Base-by-base conservation (phyloP, 1,284 basidiomycete species). In the Earliella scabrosa region DNA sequence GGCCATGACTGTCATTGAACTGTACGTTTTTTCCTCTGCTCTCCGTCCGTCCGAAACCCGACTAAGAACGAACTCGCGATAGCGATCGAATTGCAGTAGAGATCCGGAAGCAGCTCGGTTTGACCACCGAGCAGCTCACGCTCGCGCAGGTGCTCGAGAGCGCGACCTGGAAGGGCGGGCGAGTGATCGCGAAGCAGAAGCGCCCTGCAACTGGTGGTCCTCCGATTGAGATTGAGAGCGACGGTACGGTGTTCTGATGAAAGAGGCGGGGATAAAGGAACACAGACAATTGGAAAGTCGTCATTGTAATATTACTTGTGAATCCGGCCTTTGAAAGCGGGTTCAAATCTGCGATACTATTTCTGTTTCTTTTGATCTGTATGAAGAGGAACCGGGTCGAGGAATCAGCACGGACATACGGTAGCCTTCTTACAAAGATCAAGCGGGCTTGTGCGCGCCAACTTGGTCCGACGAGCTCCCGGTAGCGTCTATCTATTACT, bases 81-180 rank as follows among this genome's bases (percentile, higher is more conserved):
- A 95, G 93, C 21, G 95, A 97, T 73, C 85, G 88, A 53, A 86
- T 95, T 58, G 90, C 91, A 2, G 77, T 84, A 31, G 80, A 81
- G 27, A 87, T 97, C 59, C 86, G 92, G 43, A 65, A 68, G 50
- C 81, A 85, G 62, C 78, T 91, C 45, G 72, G 75, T 2, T 67
- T 88, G 29, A 75, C 73, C 2, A 68, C 68, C 4, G 76, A 75
- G 2, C 75, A 86, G 52, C 78, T 88, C 27, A 82, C 84, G 0
- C 82, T 97, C 11, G 88, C 93, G 0, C 97, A 98, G 72, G 88
- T 98, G 0, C 77, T 98, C 27, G 96, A 98, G 73, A 88, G 88
- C 48, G 95, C 94, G 2, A 98, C 95, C 0, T 98, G 96, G 97
- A 97, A 96, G 69, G 95, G 93, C 2, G 96, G 92, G 0, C 80